These are phyloP conservation scores for Phytophthora macrochlamydospora DNA, from an alignment of 352 stramenopile species.

Conservation along the genomic window DNA sequence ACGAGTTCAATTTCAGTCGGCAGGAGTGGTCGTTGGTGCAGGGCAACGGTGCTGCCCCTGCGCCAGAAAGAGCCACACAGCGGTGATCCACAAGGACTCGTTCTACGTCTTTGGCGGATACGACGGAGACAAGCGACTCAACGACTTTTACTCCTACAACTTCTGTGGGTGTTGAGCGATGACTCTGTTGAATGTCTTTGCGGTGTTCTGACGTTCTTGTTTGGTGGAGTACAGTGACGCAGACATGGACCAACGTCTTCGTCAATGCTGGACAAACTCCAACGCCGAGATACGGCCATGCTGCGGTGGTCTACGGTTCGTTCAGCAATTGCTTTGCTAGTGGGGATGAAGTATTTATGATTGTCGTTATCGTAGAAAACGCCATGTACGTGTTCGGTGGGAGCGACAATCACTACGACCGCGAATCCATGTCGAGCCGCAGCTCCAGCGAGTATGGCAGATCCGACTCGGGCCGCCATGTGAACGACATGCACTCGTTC, in stretches of 20 bases:
- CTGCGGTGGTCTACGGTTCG: conserved; percentile 88
- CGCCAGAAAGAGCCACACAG: conserved; percentile 93
- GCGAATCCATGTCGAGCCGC: conserved; percentile 66
- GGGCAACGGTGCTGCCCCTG: conserved; percentile 72
- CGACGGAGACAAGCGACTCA: conserved; percentile 91
- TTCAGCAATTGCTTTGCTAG: too few species aligned
- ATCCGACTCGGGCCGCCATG: conserved; percentile 76
- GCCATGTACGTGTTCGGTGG: conserved; percentile 93
- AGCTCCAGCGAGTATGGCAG: conserved; percentile 94
- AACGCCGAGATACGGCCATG: conserved; percentile 96
- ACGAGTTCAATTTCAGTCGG: conserved; percentile 89
- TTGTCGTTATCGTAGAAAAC: conserved; percentile 49
- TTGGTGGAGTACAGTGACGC: conserved; percentile 72
- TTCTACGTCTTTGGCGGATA: conserved; percentile 96
- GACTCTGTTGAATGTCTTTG: conserved; percentile 8
- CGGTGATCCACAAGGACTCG: conserved; percentile 90
- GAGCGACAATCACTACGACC: conserved; percentile 85
- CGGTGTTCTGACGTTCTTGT: conserved; percentile 37
- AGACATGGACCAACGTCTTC: conserved; percentile 77
- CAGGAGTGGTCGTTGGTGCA: conserved; percentile 73
- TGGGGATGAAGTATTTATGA: background rate
- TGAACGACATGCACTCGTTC: conserved; percentile 97
- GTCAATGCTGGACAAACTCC: conserved; percentile 86
- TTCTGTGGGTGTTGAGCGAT: conserved; percentile 70
- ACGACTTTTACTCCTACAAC: conserved; percentile 96